These are phyloP conservation scores for Podospora bellae-mahoneyi DNA, from an alignment of 495 filamentous ascomycete genomes.

Conservation along the genomic window DNA sequence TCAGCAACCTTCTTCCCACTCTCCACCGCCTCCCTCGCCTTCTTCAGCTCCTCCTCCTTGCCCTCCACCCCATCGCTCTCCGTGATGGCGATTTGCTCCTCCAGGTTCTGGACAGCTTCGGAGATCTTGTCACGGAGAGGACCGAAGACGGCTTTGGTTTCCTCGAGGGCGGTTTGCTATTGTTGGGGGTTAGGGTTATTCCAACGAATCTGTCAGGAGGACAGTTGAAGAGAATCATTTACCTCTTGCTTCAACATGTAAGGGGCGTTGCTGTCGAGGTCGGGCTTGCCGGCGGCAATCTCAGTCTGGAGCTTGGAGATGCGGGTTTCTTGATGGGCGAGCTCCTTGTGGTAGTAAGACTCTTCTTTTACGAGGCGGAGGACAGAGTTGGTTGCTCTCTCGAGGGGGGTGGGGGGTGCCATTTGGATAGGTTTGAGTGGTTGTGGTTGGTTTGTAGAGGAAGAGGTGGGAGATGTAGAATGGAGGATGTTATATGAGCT, in stretches of 20 bases:
- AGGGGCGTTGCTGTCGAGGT: conserved; percentile 62
- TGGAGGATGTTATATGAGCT: background rate
- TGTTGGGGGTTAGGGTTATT: conserved; percentile 27
- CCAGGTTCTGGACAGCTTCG: conserved; percentile 64
- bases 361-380: conserved; percentile 88
- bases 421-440: conserved; percentile 19
- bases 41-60: conserved; percentile 57
- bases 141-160: conserved; percentile 78
- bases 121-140: conserved; percentile 62
- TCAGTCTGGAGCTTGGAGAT: conserved; percentile 65
- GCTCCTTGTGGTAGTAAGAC: conserved; percentile 80
- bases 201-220: conserved; percentile 9
- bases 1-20: conserved; percentile 39
- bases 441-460: background rate
- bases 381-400: conserved; percentile 44
- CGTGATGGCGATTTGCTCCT: conserved; percentile 52
- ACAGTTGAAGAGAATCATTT: conserved; percentile 13
- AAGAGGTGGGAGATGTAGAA: background rate
- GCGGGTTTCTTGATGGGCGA: conserved; percentile 64
- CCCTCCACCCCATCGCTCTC: conserved; percentile 54
- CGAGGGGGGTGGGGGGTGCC: conserved; percentile 32
- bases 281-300: conserved; percentile 34
- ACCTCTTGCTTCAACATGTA: conserved; percentile 84
- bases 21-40: conserved; percentile 53
- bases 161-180: conserved; percentile 70